These are phyloP conservation scores for Fusarium stilboides DNA, from an alignment of 2,329 filamentous ascomycete species.

Conservation along the genomic window DNA sequence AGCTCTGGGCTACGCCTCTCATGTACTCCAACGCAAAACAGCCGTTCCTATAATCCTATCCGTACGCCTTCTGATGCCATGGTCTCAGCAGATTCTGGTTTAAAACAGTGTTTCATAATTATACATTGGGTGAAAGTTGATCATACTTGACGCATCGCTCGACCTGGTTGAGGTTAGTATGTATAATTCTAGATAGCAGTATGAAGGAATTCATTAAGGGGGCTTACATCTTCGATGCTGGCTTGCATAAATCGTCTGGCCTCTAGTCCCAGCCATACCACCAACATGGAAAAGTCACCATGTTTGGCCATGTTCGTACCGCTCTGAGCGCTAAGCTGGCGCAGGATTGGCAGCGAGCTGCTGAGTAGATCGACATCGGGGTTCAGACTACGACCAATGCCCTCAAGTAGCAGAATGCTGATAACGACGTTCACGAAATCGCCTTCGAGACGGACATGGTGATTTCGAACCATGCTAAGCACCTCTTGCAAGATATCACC, in stretches of 20 bases:
- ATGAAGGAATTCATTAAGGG: not conserved
- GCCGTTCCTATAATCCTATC: constrained; percentile 1
- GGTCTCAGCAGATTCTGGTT: constrained; percentile 7
- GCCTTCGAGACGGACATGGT: constrained; percentile 95
- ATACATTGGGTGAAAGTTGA: constrained; percentile 89
- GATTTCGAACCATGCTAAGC: constrained; percentile 88
- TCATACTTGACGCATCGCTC: constrained; percentile 94
- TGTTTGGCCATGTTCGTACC: constrained; percentile 78
- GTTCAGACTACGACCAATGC: constrained; percentile 90
- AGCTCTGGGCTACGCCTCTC: constrained; percentile 10
- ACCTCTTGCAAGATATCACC: constrained; percentile 95
- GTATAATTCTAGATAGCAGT: not conserved
- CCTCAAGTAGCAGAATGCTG: constrained; percentile 92
- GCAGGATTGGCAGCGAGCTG: constrained; percentile 89
- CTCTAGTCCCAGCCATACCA: constrained; percentile 93
- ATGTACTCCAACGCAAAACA: not conserved
- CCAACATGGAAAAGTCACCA: constrained; percentile 87
- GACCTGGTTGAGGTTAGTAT: constrained; percentile 66
- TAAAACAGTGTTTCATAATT: constrained; percentile 44
- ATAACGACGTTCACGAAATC: constrained; percentile 99
- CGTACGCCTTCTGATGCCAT: constrained; percentile 37
- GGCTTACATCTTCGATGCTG: constrained; percentile 86
- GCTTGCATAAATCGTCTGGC: constrained; percentile 90
- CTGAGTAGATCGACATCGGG: constrained; percentile 88
- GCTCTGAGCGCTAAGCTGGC: constrained; percentile 86